phyloP scores from a whole-genome alignment of 768 basidiomycete genomes.

The Pilatotrama ljubarskyi region DNA sequence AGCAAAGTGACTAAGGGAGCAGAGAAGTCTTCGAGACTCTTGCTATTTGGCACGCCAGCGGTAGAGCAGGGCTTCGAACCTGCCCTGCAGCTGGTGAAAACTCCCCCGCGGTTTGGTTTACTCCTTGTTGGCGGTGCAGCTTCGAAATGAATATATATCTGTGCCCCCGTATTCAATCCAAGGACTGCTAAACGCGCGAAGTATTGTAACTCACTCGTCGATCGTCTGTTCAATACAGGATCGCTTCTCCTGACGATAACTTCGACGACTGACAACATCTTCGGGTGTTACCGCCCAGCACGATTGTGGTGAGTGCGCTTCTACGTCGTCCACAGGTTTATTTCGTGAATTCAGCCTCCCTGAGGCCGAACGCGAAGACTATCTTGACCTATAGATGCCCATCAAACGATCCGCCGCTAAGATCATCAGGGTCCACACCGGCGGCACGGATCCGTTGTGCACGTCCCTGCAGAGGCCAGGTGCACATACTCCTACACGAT shows the following conservation, averaged over 20 bases:
- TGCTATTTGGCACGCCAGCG: conserved; percentile 54
- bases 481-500: too few species aligned
- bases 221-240: neutral
- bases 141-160: conserved; percentile 22
- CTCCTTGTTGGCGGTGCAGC: conserved; percentile 57
- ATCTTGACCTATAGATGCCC: neutral
- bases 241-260: too few species aligned
- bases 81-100: conserved; percentile 65
- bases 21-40: conserved; percentile 39
- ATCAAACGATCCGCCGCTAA: neutral
- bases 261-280: too few species aligned
- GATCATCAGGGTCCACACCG: neutral
- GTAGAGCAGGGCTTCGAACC: conserved; percentile 56
- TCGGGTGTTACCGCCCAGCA: too few species aligned
- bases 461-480: too few species aligned
- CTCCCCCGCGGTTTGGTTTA: conserved; percentile 74
- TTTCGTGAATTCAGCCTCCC: too few species aligned
- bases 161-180: neutral
- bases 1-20: conserved; percentile 12
- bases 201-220: neutral
- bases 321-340: too few species aligned
- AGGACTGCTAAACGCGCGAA: neutral
- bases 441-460: too few species aligned
- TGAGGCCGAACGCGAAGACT: neutral
- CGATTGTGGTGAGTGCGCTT: too few species aligned